A percentile compares a stretch with the other conserved stretches of the same genome.
Evolutionary conservation across 495 filamentous ascomycete genomes (phyloP).

Genomic region (Tuber brumale): DNA sequence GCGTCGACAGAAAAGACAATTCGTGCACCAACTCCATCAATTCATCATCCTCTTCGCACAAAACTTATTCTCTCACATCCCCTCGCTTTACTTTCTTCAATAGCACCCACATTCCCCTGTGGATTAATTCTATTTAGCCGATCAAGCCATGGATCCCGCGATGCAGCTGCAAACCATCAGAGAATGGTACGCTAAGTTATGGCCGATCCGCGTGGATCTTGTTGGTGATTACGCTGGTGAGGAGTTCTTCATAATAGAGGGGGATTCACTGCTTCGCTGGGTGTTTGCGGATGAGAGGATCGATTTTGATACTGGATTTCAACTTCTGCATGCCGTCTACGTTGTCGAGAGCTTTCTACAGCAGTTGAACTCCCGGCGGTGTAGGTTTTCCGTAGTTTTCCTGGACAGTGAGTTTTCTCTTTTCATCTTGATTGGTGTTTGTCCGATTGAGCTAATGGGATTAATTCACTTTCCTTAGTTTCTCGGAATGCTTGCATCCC

Average conservation of each 20-base stretch:
- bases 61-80: background rate
- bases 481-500: constrained; percentile 17
- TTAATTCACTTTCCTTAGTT: constrained; percentile 18
- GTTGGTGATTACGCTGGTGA: constrained; percentile 67
- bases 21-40: background rate
- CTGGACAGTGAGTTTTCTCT: constrained; percentile 45
- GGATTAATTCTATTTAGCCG: background rate
- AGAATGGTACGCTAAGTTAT: constrained; percentile 19
- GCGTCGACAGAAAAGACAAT: background rate
- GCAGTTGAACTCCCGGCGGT: constrained; percentile 54
- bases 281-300: constrained; percentile 55
- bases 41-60: background rate
- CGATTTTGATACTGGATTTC: constrained; percentile 60
- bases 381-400: constrained; percentile 64
- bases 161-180: constrained; percentile 16
- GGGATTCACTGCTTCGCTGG: constrained; percentile 60
- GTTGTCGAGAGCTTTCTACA: constrained; percentile 60
- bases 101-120: background rate
- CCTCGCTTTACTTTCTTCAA: background rate
- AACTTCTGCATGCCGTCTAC: constrained; percentile 64
- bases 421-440: constrained; percentile 2
- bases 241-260: constrained; percentile 66
- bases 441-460: constrained; percentile 16
- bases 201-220: constrained; percentile 49
- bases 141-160: constrained; percentile 1